Evolutionary conservation across 805 yeast genomes (phyloP).

Genomic region (Blastobotrys chiropterorum): DNA sequence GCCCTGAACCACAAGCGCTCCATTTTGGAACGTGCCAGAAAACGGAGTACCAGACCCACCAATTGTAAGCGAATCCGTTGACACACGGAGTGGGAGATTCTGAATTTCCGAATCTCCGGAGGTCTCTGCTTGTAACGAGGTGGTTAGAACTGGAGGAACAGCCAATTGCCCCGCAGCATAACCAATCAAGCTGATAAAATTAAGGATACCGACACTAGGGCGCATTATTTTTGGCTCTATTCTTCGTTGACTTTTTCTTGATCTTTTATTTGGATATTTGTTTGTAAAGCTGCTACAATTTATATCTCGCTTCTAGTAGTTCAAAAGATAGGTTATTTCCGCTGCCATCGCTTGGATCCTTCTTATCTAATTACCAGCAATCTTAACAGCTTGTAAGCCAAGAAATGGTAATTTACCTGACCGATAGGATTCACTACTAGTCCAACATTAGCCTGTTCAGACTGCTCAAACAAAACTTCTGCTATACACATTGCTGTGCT

Average conservation of each 20-base stretch:
- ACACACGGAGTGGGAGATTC: constrained; percentile 9
- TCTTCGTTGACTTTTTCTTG: neutral
- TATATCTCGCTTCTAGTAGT: neutral
- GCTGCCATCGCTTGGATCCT: neutral
- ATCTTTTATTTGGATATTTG: neutral
- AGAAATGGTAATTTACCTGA: neutral
- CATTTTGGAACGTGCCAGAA: constrained; percentile 2
- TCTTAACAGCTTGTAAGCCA: neutral
- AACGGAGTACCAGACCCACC: constrained; percentile 8
- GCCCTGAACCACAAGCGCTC: neutral
- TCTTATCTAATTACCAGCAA: neutral
- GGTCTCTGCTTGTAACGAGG: neutral
- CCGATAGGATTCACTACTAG: too few species aligned
- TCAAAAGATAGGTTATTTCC: neutral
- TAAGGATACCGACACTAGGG: constrained; percentile 2
- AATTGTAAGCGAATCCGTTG: constrained; percentile 3
- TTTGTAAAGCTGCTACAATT: neutral
- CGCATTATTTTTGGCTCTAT: constrained; percentile 3
- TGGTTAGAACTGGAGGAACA: constrained; percentile 10
- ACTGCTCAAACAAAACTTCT: too few species aligned
- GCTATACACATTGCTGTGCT: too few species aligned
- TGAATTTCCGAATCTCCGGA: constrained; percentile 10
- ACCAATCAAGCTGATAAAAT: constrained; percentile 25
- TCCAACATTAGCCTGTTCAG: too few species aligned
- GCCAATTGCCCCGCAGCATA: constrained; percentile 3